Conservation (phyloP, 164 flowering plant genomes). For the Sedum album region DNA sequence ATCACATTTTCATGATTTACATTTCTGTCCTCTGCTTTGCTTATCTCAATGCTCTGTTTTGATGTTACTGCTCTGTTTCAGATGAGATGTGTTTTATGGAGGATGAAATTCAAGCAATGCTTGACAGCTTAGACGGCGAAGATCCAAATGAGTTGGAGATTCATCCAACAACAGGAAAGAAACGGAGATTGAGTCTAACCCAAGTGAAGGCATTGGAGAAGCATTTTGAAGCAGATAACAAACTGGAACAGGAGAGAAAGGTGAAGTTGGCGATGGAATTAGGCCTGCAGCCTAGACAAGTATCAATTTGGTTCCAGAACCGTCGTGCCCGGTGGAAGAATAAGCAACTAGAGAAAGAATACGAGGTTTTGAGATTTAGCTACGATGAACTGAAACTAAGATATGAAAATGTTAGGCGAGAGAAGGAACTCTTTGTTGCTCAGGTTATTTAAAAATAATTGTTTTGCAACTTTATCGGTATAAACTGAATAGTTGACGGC, state of each 20-base stretch:
- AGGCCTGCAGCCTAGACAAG: constrained; percentile 77
- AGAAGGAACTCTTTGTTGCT: not conserved
- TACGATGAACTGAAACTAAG: not conserved
- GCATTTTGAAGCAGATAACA: constrained; percentile 74
- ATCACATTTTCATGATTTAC: too few species aligned
- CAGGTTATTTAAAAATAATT: not conserved
- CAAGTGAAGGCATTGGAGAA: constrained; percentile 80
- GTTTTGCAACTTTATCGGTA: too few species aligned
- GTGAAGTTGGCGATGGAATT: constrained; percentile 71
- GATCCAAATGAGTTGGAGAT: constrained; percentile 19
- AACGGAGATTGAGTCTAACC: constrained; percentile 66
- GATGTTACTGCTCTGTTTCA: not conserved
- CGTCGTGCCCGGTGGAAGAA: constrained; percentile 89
- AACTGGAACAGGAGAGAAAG: constrained; percentile 87
- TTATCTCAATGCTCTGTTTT: not conserved
- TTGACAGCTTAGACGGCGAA: not conserved
- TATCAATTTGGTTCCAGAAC: constrained; percentile 87
- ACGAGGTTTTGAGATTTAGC: constrained; percentile 46
- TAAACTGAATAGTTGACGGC: too few species aligned
- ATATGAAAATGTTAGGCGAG: not conserved
- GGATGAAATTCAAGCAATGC: not conserved
- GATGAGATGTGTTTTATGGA: not conserved
- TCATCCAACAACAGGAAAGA: constrained; percentile 47
- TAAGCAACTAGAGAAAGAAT: constrained; percentile 79
- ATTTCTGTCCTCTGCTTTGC: too few species aligned